Conservation (phyloP, 805 yeast species). For the Candida dendrica region DNA sequence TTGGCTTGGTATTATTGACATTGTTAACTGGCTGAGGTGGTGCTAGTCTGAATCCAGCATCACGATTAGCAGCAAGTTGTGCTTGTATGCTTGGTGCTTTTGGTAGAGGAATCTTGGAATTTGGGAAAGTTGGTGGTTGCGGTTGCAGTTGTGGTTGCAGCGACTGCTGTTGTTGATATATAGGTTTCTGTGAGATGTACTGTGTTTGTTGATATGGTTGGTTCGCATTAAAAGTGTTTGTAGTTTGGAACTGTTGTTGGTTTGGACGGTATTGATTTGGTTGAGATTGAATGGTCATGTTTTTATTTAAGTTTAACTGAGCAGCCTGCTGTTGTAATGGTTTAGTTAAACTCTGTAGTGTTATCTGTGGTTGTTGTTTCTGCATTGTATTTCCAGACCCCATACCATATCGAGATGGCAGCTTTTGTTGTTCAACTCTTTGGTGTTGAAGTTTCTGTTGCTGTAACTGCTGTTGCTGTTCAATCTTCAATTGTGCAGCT, state of each 20-base stretch:
- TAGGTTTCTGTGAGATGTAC: not conserved
- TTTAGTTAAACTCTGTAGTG: not conserved
- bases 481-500: constrained; percentile 45
- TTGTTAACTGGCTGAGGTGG: not conserved
- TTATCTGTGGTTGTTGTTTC: constrained; percentile 1
- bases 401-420: constrained; percentile 10
- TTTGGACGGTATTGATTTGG: not conserved
- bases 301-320: not conserved
- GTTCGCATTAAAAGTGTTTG: not conserved
- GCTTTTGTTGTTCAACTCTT: constrained; percentile 21
- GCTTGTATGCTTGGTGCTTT: constrained; percentile 20
- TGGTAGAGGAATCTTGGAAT: not conserved
- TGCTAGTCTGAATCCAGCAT: constrained; percentile 3
- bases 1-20: constrained; percentile 23
- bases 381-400: not conserved
- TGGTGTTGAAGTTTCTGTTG: constrained; percentile 16
- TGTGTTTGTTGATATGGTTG: not conserved
- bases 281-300: not conserved
- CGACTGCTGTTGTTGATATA: not conserved
- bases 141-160: not conserved
- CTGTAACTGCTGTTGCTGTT: constrained; percentile 33
- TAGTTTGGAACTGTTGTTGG: not conserved
- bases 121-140: constrained; percentile 2
- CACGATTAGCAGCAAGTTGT: constrained; percentile 27
- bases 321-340: constrained; percentile 1